A percentile compares a stretch with the other conserved stretches of the same genome.
Evolutionary conservation across 2,329 filamentous ascomycete genomes (phyloP).

Genomic region (Verruconis gallopava): DNA sequence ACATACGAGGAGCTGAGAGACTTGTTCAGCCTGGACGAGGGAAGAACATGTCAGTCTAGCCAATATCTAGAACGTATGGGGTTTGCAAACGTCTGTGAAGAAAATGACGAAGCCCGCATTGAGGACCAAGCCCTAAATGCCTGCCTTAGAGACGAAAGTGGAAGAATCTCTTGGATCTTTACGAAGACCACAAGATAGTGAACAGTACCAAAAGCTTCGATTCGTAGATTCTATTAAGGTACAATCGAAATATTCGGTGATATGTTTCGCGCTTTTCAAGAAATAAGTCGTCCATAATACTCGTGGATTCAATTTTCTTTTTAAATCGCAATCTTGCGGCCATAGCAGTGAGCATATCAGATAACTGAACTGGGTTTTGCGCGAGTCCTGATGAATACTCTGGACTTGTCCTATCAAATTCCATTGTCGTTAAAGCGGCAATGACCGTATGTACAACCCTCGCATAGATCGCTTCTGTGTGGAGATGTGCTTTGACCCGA

Average conservation of each 20-base stretch:
- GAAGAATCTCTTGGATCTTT: slow-evolving; percentile 37
- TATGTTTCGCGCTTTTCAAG: no score
- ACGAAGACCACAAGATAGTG: slow-evolving; percentile 29
- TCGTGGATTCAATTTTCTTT: no score
- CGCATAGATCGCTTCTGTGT: slow-evolving; percentile 13
- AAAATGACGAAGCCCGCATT: slow-evolving; percentile 22
- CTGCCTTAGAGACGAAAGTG: slow-evolving; percentile 34
- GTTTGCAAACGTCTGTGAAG: slow-evolving; percentile 36
- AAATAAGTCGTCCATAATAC: no score
- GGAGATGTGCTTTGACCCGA: slow-evolving; percentile 12
- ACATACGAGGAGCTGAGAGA: slow-evolving; percentile 53
- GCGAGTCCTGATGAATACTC: no score
- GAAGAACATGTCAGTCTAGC: slow-evolving; percentile 51
- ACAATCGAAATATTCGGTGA: no score
- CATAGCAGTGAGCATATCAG: no score
- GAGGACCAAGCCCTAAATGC: slow-evolving; percentile 39
- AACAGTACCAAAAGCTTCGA: no score
- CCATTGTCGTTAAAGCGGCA: no score
- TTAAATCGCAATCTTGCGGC: no score
- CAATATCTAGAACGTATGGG: slow-evolving; percentile 52
- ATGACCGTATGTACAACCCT: slow-evolving; percentile 18
- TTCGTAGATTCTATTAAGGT: no score
- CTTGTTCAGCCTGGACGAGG: slow-evolving; percentile 52
- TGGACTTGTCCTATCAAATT: no score
- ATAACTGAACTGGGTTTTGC: no score